Conservation (phyloP, 2,329 filamentous ascomycete genomes). For the Cephalotrichum gorgonifer region DNA sequence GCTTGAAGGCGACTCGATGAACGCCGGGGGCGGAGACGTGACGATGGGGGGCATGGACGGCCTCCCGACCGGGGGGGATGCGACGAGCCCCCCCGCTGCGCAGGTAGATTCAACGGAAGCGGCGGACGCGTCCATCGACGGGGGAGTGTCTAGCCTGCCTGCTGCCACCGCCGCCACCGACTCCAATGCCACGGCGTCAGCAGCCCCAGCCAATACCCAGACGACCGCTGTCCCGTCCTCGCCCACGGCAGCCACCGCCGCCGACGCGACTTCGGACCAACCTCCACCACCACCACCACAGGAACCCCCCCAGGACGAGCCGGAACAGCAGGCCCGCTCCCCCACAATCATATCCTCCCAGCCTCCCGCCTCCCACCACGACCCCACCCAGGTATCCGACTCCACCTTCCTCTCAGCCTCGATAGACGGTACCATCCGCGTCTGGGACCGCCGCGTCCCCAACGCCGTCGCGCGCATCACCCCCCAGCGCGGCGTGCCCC, state of each 20-base stretch:
- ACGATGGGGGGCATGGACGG: slow-evolving; percentile 24
- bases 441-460: slow-evolving; percentile 79
- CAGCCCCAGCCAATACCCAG: not conserved
- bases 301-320: not conserved
- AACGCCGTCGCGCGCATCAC: slow-evolving; percentile 71
- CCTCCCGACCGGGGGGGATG: not conserved
- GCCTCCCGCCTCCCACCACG: slow-evolving; percentile 29
- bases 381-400: slow-evolving; percentile 53
- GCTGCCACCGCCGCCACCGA: not conserved
- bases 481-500: slow-evolving; percentile 66
- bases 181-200: not conserved
- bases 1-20: slow-evolving; percentile 16
- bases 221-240: slow-evolving; percentile 2
- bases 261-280: too few relatives aligned
- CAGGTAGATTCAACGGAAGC: not conserved
- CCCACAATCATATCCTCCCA: not conserved
- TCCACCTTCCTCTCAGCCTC: slow-evolving; percentile 82
- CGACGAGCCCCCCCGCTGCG: not conserved
- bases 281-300: slow-evolving; percentile 5
- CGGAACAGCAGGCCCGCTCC: not conserved
- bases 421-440: slow-evolving; percentile 77
- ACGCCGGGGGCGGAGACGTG: slow-evolving; percentile 24
- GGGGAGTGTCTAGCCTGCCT: not conserved
- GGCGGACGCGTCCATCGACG: not conserved
- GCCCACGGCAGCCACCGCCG: not conserved